phyloP scores from a whole-genome alignment of 345 rosid genomes.

The Gossypium sturtianum region DNA sequence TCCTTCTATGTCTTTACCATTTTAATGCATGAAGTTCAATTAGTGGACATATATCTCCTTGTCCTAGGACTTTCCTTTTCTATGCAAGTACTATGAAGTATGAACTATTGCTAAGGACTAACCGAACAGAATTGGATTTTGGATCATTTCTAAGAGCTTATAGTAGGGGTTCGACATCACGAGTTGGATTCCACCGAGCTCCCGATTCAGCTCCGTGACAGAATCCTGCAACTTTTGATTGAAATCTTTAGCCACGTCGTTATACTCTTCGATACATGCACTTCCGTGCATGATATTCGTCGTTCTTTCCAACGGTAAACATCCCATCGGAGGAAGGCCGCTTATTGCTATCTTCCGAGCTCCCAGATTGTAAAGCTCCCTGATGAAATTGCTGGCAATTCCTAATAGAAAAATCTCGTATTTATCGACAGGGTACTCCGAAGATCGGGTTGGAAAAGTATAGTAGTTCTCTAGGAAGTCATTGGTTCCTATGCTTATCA shows the following conservation, averaged over 20 bases:
- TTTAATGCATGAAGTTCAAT: neutral
- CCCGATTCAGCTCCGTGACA: conserved; percentile 32
- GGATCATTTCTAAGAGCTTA: conserved; percentile 38
- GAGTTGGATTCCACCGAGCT: conserved; percentile 41
- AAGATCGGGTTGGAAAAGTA: conserved; percentile 32
- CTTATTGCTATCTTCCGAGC: conserved; percentile 52
- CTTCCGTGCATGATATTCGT: conserved; percentile 40
- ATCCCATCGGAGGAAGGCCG: conserved; percentile 80
- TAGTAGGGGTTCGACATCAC: conserved; percentile 44
- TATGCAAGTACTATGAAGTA: conserved; percentile 10
- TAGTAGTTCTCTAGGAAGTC: conserved; percentile 82
- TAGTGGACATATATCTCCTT: no score
- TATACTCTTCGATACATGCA: conserved; percentile 51
- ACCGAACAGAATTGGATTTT: conserved; percentile 50
- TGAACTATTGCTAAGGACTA: neutral
- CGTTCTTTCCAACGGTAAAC: conserved; percentile 76
- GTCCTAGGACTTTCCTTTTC: no score
- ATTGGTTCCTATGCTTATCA: conserved; percentile 79
- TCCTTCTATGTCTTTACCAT: neutral
- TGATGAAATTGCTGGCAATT: conserved; percentile 46
- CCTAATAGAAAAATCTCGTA: conserved; percentile 55
- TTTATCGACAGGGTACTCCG: conserved; percentile 34
- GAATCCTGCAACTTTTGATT: conserved; percentile 37
- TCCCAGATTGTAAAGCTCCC: conserved; percentile 55
- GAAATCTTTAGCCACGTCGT: conserved; percentile 55